Evolutionary conservation across 2,329 filamentous ascomycete genomes (phyloP), one percentile per base, ranked within the genome.

Genomic region (Xylaria polymorpha): DNA sequence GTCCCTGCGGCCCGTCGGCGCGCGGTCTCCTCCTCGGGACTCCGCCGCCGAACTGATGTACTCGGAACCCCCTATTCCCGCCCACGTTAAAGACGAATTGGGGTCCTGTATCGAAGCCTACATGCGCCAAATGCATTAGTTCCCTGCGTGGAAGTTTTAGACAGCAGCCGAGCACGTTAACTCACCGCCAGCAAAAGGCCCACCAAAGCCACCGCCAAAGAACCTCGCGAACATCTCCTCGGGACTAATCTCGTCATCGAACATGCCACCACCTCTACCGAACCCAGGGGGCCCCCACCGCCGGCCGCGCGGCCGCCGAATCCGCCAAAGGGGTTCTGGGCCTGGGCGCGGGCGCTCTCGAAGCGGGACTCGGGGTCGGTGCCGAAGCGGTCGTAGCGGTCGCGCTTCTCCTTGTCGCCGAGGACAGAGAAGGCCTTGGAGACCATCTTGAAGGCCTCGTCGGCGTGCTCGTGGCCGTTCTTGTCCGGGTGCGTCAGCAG

Each of bases 401-500:
- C 86, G 78, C 94, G 92, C 88, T 98, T 98, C 73, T 98, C 95
- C 77, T 94, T 88, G 80, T 99, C 96, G 70, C 94, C 95, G 58
- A 99, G 85, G 61, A 98, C 90, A 75, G 97, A 92, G 80, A 99
- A 99, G 18, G 96, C 96, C 75, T 94, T 88, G 77, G 93, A 92
- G 29, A 99, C 94, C 92, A 98, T 92, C 85, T 99, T 99, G 85
- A 99, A 99, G 39, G 96, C 96, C 84, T 99, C 96, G 80, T 98
- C 96, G 64, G 96, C 95, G 69, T 97, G 90, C 44, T 95, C 91
- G 80, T 98, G 94, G 60, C 94, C 94, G 86, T 99, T 99, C 85
- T 99, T 99, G 85, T 99, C 96, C 72, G 96, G 96, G 85, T 99
- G 96, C 68, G 96, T 99, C 78, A 98, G 86, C 77, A 99, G 84